Base-by-base conservation (phyloP, 805 yeast genomes). In the Candida sakaeoensis region DNA sequence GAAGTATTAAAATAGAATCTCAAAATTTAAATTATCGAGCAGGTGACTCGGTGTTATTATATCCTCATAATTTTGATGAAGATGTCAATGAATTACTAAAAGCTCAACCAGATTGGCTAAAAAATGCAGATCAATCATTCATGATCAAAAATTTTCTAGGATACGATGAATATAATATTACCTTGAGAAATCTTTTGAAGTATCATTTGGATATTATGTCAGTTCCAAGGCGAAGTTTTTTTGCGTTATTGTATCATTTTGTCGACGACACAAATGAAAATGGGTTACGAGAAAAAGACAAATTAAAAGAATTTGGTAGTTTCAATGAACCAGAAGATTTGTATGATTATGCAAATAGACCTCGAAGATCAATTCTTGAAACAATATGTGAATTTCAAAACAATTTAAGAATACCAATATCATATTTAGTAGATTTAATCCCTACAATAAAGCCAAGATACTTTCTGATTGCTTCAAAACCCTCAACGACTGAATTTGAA, bases 331-430 rank as follows among this genome's bases (percentile, higher is more conserved):
- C 83, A 38, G 89, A 91, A 55, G 96, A 86, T 40, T 61, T 90
- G 33, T 91, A 80, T 57, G 82, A 91, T 58, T 93, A 93, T 59
- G 95, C 95, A n/a, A 85, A 88, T 55, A 68, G 98, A 43, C 97
- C 98, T 4, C 72, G 96, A 47, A 61, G 99, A 48, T 88, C 95
- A 36, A 74, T 90, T 3, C 55, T 89, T 16, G 99, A 93, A 57
- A 84, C 85, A 0, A 57, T 93, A 5, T 72, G 79, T 38, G 99
- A 93, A 56, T 93, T 93, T 55, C 79, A 76, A 45, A 75, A 87
- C 4, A 65, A 67, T 49, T 68, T 93, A 30, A 70, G 62, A 36
- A 78, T 93, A 21, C 98, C 99, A 1, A 55, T 85, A 25, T 82
- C 78, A 42, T 82, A 84, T 52, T 50, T 88, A 4, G 68, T 86